These are phyloP conservation scores for Chimonanthus salicifolius DNA, from an alignment of 164 flowering plant genomes.

Conservation along the genomic window DNA sequence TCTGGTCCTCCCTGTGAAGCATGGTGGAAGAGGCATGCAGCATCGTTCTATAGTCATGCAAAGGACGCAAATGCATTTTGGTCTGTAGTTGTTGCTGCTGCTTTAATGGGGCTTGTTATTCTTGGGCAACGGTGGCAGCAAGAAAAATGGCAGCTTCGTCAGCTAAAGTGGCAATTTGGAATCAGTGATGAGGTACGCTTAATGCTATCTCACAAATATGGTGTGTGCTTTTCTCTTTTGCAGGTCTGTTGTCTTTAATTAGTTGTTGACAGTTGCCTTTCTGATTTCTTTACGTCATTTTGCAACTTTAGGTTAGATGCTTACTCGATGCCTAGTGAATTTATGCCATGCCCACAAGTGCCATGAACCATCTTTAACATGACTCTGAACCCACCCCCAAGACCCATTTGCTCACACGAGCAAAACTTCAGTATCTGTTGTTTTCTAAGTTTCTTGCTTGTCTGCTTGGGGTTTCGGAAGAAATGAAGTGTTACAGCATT, in stretches of 20 bases:
- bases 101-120: constrained; percentile 88
- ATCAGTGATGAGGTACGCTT: constrained; percentile 52
- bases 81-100: constrained; percentile 83
- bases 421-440: too few species aligned
- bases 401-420: too few species aligned
- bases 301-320: neutral
- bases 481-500: too few species aligned
- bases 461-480: too few species aligned
- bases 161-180: constrained; percentile 53
- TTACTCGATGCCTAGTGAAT: too few species aligned
- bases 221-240: neutral
- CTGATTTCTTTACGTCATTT: neutral
- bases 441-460: too few species aligned
- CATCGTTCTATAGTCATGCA: constrained; percentile 61
- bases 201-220: neutral
- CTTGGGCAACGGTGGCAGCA: constrained; percentile 90
- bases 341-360: neutral
- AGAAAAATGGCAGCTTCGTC: constrained; percentile 69
- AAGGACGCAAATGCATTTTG: constrained; percentile 84
- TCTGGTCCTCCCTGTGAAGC: constrained; percentile 69
- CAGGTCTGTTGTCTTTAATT: neutral
- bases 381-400: neutral
- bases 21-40: constrained; percentile 92
- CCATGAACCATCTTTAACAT: too few species aligned
- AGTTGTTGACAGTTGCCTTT: too few species aligned